Evolutionary conservation across 176 grass and related monocot species (phyloP), one percentile per base, ranked within the genome.

Genomic region (Tillandsia fasciculata): DNA sequence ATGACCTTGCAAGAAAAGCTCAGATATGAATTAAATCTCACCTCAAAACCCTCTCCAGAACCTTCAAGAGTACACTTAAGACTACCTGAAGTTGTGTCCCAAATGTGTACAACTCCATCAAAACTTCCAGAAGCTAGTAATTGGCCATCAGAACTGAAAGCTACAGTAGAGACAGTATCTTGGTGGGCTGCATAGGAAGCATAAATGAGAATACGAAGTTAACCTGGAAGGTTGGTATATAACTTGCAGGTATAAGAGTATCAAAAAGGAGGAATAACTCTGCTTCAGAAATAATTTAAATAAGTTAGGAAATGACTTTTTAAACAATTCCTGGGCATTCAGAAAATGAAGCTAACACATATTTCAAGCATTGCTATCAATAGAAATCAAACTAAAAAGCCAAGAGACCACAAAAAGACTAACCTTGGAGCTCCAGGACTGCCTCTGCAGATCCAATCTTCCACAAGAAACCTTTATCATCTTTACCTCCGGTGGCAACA

Each of bases 381-480:
- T 9, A 22, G 15, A 64, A 15, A 22, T 64, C 59, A 64, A 9
- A 64, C n/a, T 1, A 29, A 71, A 71, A 71, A 1, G 56, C 22
- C 11, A 61, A n/a, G 52, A 48, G 15, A 33, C 52, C 51, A 71
- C 52, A 69, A 47, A 79, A 78, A 68, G 33, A 79, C 72, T 58
- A 63, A 85, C 83, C 83, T 85, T 77, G 71, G 33, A 97, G 84
- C 84, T 97, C 94, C 64, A 90, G 11, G 48, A 49, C 63, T 52
- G 58, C 50, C 63, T 87, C 86, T 76, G 63, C 9, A 68, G 77
- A 83, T 74, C 89, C 86, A 83, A 92, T 97, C 67, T 80, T 92
- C 94, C 89, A 97, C 61, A 97, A 51, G 68, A 87, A 97, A 65
- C 81, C 94, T 81, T 69, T 97, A 72, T 97, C 94, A 72, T 97